phyloP scores from a whole-genome alignment of 2,329 filamentous ascomycete genomes.

The Botrytis fabae region DNA sequence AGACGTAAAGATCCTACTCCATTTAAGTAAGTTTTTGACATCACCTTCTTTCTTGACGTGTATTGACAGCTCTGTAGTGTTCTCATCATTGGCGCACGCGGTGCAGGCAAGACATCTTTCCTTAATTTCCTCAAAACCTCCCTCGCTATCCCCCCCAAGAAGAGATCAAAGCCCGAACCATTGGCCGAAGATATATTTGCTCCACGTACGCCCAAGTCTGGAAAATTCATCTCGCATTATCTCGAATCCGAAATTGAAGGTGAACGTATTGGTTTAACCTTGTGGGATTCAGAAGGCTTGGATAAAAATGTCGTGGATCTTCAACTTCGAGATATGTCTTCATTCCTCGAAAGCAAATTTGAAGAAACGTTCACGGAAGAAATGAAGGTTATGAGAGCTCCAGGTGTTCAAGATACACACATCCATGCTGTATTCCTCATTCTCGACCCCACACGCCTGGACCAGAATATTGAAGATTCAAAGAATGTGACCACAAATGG shows the following conservation, averaged over 20 bases:
- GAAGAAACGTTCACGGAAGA: constrained; percentile 97
- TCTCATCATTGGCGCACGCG: constrained; percentile 82
- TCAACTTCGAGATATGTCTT: constrained; percentile 85
- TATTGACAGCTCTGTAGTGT: constrained; percentile 59
- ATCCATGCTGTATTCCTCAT: constrained; percentile 95
- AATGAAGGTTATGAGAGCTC: constrained; percentile 93
- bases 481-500: constrained; percentile 49
- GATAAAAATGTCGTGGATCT: constrained; percentile 95
- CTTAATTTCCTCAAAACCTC: constrained; percentile 91
- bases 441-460: constrained; percentile 82
- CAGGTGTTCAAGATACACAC: constrained; percentile 91
- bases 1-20: constrained; percentile 96
- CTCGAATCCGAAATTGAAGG: constrained; percentile 92
- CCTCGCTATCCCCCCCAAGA: constrained; percentile 78
- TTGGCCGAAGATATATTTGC: constrained; percentile 56
- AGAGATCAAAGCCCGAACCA: constrained; percentile 52
- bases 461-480: constrained; percentile 73
- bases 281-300: constrained; percentile 95
- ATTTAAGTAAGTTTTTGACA: constrained; percentile 81
- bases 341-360: constrained; percentile 96
- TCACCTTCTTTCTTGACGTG: neutral
- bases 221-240: constrained; percentile 83
- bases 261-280: constrained; percentile 85
- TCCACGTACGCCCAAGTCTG: constrained; percentile 40
- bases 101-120: constrained; percentile 93